Evolutionary conservation across 768 basidiomycete genomes (phyloP).

Genomic region (Lentinula aciculospora): DNA sequence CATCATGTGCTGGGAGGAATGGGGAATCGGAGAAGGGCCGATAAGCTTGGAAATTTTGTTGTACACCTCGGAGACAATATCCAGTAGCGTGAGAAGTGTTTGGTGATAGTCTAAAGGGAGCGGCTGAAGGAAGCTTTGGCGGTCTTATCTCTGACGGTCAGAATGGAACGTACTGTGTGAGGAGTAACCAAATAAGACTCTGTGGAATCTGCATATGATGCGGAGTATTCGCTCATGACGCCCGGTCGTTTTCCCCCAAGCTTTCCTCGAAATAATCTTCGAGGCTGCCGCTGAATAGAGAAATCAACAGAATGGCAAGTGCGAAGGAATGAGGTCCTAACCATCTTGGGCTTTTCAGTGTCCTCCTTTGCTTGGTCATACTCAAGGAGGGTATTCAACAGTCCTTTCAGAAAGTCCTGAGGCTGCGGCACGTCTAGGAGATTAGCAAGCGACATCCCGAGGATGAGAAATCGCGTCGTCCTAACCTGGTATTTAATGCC

Average conservation of each 20-base stretch:
- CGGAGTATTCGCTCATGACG: constrained; percentile 53
- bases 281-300: constrained; percentile 17
- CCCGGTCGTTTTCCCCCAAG: constrained; percentile 43
- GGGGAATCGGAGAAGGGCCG: constrained; percentile 74
- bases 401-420: constrained; percentile 71
- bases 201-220: constrained; percentile 50
- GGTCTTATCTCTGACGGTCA: neutral
- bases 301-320: constrained; percentile 7
- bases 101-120: constrained; percentile 88
- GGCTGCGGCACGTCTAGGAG: constrained; percentile 79
- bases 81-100: constrained; percentile 81
- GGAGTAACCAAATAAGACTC: constrained; percentile 67
- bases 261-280: constrained; percentile 10
- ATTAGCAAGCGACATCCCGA: constrained; percentile 82
- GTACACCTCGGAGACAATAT: constrained; percentile 86
- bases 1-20: constrained; percentile 64
- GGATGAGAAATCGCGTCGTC: constrained; percentile 75
- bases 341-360: constrained; percentile 68
- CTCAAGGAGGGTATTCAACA: constrained; percentile 67
- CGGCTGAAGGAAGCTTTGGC: constrained; percentile 43
- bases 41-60: constrained; percentile 81
- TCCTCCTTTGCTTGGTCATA: constrained; percentile 79
- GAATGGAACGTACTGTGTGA: constrained; percentile 52
- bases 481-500: constrained; percentile 29
- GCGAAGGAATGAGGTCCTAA: constrained; percentile 20